These are phyloP conservation scores for Sarocladiaceae sp. DNA, from an alignment of 2,329 filamentous ascomycete species.

Conservation along the genomic window DNA sequence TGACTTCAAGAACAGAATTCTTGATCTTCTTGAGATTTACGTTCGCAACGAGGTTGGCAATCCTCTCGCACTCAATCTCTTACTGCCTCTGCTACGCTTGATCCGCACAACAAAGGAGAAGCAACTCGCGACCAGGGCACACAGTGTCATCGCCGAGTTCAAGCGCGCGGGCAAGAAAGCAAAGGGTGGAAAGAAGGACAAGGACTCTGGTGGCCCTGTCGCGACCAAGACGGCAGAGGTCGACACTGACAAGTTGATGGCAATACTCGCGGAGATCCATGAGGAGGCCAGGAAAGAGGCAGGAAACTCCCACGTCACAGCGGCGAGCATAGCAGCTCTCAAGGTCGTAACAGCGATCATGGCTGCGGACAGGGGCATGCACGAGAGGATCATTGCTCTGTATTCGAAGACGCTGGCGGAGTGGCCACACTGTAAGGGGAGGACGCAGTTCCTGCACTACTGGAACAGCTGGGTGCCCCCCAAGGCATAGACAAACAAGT, in stretches of 20 bases:
- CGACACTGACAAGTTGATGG: slow-evolving; percentile 45
- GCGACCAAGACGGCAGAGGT: slow-evolving; percentile 38
- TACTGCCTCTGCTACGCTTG: slow-evolving; percentile 73
- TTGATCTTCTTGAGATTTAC: slow-evolving; percentile 84
- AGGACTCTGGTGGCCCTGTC: slow-evolving; percentile 35
- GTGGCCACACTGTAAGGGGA: slow-evolving; percentile 32
- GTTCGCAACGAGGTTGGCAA: slow-evolving; percentile 72
- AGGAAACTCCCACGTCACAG: slow-evolving; percentile 63
- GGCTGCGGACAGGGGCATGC: slow-evolving; percentile 44
- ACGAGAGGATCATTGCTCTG: slow-evolving; percentile 55
- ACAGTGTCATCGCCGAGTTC: slow-evolving; percentile 67
- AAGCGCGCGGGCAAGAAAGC: slow-evolving; percentile 62
- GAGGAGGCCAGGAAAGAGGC: slow-evolving; percentile 58
- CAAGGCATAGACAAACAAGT: not conserved
- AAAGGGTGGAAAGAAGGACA: slow-evolving; percentile 58
- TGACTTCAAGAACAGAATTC: slow-evolving; percentile 90
- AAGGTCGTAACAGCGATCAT: slow-evolving; percentile 62
- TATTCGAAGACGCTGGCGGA: slow-evolving; percentile 57
- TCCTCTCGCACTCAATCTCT: slow-evolving; percentile 60
- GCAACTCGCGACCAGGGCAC: slow-evolving; percentile 69
- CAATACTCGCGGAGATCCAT: slow-evolving; percentile 64
- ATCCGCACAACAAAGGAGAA: slow-evolving; percentile 74
- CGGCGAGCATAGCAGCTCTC: slow-evolving; percentile 69
- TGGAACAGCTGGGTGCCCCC: slow-evolving; percentile 63
- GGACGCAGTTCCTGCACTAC: slow-evolving; percentile 56